Evolutionary conservation across 2,329 filamentous ascomycete species (phyloP).

Genomic region (Phyllosticta paracitricarpa): DNA sequence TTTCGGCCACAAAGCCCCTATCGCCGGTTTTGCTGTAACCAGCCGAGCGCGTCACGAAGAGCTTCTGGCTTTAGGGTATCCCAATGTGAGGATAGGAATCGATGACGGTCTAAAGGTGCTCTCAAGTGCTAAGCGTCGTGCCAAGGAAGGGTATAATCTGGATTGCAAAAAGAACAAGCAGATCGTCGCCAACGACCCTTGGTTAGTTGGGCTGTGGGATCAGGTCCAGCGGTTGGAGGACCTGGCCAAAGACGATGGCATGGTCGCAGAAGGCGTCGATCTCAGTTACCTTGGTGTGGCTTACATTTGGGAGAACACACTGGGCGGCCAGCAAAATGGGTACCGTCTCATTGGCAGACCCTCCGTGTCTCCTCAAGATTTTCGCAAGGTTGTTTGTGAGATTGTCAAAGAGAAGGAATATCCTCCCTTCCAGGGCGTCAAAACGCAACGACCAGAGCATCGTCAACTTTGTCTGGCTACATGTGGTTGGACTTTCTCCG

Average conservation of each 20-base stretch:
- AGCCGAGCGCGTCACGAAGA: slow-evolving; percentile 28
- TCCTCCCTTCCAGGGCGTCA: slow-evolving; percentile 52
- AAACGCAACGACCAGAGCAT: slow-evolving; percentile 58
- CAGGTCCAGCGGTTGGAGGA: slow-evolving; percentile 59
- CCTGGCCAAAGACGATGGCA: slow-evolving; percentile 56
- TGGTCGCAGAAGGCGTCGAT: slow-evolving; percentile 59
- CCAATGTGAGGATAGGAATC: slow-evolving; percentile 22
- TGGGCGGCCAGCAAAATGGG: slow-evolving; percentile 42
- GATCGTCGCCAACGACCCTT: slow-evolving; percentile 61
- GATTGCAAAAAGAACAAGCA: slow-evolving; percentile 55
- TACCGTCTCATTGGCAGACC: slow-evolving; percentile 16
- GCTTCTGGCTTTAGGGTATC: slow-evolving; percentile 26
- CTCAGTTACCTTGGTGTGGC: slow-evolving; percentile 66
- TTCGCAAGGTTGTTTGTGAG: slow-evolving; percentile 44
- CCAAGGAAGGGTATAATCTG: slow-evolving; percentile 46
- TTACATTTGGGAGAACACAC: slow-evolving; percentile 60
- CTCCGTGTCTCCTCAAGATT: slow-evolving; percentile 45
- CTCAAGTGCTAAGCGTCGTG: slow-evolving; percentile 40
- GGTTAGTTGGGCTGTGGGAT: slow-evolving; percentile 70
- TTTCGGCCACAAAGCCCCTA: slow-evolving; percentile 20
- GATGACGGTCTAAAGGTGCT: slow-evolving; percentile 25
- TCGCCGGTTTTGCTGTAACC: slow-evolving; percentile 19
- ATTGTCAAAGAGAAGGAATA: slow-evolving; percentile 55
- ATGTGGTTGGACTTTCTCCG: slow-evolving; percentile 58
- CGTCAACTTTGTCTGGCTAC: slow-evolving; percentile 66